A percentile compares a stretch with the other conserved stretches of the same genome.
phyloP scores from a whole-genome alignment of 2,329 filamentous ascomycete genomes.

The Pestalotiopsis fici region DNA sequence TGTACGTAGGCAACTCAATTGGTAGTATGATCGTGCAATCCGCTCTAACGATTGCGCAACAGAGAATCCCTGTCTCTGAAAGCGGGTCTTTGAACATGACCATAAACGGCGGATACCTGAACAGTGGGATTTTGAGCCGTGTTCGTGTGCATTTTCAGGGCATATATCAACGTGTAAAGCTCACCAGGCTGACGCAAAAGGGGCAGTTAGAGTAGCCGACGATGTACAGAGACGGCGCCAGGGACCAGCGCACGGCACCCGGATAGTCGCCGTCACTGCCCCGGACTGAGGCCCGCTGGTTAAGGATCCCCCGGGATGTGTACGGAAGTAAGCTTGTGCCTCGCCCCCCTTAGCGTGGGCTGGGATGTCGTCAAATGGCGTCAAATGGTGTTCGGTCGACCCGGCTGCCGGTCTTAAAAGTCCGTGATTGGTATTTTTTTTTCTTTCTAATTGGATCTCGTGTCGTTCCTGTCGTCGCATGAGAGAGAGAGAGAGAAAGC shows the following conservation, averaged over 20 bases:
- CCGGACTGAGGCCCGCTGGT: background rate
- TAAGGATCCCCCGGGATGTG: background rate
- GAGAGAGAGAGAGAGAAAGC: too few species aligned
- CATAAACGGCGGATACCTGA: background rate
- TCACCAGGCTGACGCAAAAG: background rate
- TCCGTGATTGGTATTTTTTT: constrained; percentile 2
- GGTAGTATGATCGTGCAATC: constrained; percentile 6
- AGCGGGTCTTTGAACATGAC: background rate
- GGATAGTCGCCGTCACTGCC: background rate
- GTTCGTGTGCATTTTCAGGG: background rate
- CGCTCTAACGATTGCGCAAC: constrained; percentile 3
- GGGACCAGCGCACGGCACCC: background rate
- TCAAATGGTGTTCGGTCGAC: background rate
- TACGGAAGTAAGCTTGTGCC: background rate
- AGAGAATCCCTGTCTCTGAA: background rate
- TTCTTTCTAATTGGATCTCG: too few species aligned
- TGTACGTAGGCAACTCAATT: too few species aligned
- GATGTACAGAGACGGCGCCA: too few species aligned
- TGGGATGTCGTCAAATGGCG: constrained; percentile 12
- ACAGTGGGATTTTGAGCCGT: background rate
- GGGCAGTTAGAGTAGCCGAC: background rate
- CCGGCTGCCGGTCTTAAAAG: constrained; percentile 9
- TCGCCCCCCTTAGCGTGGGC: background rate
- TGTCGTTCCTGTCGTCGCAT: too few species aligned
- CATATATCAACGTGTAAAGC: background rate